phyloP scores from a whole-genome alignment of 306 rosid genomes.

The Betula pendula region DNA sequence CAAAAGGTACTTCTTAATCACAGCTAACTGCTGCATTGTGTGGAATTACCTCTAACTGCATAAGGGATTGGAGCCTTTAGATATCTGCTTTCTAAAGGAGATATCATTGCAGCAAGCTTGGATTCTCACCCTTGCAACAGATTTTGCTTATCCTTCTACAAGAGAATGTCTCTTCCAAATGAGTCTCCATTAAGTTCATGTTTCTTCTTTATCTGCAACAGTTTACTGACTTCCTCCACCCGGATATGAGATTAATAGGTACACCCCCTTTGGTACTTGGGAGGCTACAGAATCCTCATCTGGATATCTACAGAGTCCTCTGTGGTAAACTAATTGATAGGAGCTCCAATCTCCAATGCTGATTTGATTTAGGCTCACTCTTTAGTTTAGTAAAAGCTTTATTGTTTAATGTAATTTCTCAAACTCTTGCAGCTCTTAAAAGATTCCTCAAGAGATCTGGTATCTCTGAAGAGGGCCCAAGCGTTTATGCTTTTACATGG shows the following conservation, averaged over 20 bases:
- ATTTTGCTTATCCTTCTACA: not conserved
- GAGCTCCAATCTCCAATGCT: not conserved
- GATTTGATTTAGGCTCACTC: not conserved
- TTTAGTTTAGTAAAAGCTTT: not conserved
- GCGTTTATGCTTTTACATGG: constrained; percentile 75
- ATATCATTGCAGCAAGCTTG: too few relatives aligned
- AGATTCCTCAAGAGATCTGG: constrained; percentile 76
- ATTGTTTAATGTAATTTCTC: not conserved
- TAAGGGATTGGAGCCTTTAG: constrained; percentile 3
- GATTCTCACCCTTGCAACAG: too few relatives aligned
- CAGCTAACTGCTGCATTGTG: constrained; percentile 10
- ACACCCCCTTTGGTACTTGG: not conserved
- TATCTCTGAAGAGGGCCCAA: constrained; percentile 81
- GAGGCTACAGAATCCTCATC: not conserved
- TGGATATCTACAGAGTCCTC: not conserved
- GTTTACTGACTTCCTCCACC: not conserved
- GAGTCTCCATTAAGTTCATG: not conserved
- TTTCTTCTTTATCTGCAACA: constrained; percentile 5
- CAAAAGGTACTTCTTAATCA: constrained; percentile 64
- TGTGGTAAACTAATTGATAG: not conserved
- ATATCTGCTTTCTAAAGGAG: too few relatives aligned
- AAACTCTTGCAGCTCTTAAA: constrained; percentile 56
- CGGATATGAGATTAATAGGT: not conserved
- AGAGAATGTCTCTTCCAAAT: not conserved
- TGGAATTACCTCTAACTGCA: constrained; percentile 10